phyloP scores from a whole-genome alignment of 2,329 filamentous ascomycete genomes.

The Trichoderma endophyticum region DNA sequence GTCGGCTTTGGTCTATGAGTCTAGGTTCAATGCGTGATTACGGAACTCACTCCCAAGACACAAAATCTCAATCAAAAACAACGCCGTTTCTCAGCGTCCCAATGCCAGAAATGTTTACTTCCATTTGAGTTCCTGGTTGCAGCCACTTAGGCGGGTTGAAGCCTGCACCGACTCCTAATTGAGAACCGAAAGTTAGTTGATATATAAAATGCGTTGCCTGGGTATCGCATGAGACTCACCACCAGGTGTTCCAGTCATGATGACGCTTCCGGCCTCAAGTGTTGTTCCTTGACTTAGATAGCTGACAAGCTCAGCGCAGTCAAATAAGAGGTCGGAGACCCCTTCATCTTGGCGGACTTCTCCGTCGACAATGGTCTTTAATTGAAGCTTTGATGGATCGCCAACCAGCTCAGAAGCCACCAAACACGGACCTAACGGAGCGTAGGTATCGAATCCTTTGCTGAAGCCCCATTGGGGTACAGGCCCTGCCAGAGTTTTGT shows the following conservation, averaged over 20 bases:
- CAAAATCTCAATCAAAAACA: neutral
- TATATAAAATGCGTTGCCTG: neutral
- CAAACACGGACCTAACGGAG: conserved; percentile 49
- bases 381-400: conserved; percentile 40
- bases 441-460: conserved; percentile 56
- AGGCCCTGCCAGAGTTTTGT: conserved; percentile 45
- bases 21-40: neutral
- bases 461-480: conserved; percentile 57
- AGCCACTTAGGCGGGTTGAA: conserved; percentile 40
- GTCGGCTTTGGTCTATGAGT: neutral
- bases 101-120: conserved; percentile 38
- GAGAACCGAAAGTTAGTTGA: neutral
- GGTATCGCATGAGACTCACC: conserved; percentile 27
- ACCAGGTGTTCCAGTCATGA: conserved; percentile 46
- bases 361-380: conserved; percentile 48
- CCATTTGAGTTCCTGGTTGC: conserved; percentile 38
- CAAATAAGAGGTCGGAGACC: conserved; percentile 45
- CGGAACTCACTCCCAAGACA: too few relatives aligned
- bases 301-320: conserved; percentile 35
- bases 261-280: conserved; percentile 40
- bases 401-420: conserved; percentile 41
- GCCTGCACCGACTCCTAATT: conserved; percentile 40
- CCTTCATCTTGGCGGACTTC: conserved; percentile 43
- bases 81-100: conserved; percentile 42
- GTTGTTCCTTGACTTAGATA: conserved; percentile 43